Percentiles rank a stretch among this genome's conserved stretches.
These are phyloP conservation scores for Clarkia xantiana DNA, from an alignment of 345 rosid genomes.

Conservation along the genomic window DNA sequence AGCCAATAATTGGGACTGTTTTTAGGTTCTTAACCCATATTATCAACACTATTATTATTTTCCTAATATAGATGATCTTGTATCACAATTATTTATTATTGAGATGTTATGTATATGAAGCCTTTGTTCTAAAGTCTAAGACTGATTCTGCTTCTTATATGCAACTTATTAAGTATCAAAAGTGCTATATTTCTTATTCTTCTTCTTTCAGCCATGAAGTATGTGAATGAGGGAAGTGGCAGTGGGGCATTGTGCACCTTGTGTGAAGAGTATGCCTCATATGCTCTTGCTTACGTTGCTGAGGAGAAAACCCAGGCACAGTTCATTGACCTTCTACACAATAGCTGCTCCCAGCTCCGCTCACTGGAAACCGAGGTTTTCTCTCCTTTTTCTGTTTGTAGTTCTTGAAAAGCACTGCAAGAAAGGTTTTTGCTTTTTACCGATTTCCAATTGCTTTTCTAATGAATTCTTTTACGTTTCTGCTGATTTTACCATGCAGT, in stretches of 20 bases:
- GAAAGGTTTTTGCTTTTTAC: neutral
- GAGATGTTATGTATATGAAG: too few relatives aligned
- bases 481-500: constrained; percentile 26
- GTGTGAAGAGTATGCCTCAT: constrained; percentile 54
- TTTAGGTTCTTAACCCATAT: too few relatives aligned
- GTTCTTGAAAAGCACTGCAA: neutral
- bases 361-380: constrained; percentile 50
- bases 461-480: neutral
- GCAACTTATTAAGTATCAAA: neutral
- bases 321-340: constrained; percentile 38
- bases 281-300: constrained; percentile 42
- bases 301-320: constrained; percentile 52
- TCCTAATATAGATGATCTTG: too few relatives aligned
- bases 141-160: neutral
- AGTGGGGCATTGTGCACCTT: constrained; percentile 45
- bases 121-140: too few relatives aligned
- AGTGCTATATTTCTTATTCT: neutral
- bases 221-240: constrained; percentile 4
- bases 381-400: constrained; percentile 1
- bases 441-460: neutral
- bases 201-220: constrained; percentile 3
- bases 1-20: too few relatives aligned
- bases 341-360: constrained; percentile 36
- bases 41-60: too few relatives aligned
- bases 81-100: too few relatives aligned